Percentiles rank a stretch among this genome's conserved stretches.
These are phyloP conservation scores for Scenedesmus sp. DNA, from an alignment of 163 green algal genomes.

Conservation along the genomic window DNA sequence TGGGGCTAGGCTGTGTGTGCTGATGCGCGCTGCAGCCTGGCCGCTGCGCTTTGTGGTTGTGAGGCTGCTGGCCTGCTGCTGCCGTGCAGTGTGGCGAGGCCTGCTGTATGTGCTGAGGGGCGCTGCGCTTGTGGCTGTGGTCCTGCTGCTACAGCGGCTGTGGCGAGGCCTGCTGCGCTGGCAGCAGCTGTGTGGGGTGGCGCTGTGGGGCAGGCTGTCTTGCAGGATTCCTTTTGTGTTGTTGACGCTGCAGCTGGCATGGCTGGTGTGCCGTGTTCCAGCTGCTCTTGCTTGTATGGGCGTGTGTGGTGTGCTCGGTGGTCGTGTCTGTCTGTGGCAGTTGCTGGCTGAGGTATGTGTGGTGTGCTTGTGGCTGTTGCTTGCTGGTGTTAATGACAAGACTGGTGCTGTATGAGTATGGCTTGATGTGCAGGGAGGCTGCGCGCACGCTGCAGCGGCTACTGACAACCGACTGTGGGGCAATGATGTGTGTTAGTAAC, in stretches of 20 bases:
- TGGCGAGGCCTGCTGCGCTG: neutral
- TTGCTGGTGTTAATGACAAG: neutral
- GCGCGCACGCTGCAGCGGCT: neutral
- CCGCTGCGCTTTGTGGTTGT: neutral
- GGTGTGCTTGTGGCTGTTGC: neutral
- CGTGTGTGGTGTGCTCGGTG: neutral
- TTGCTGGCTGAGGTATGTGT: neutral
- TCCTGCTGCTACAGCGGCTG: neutral
- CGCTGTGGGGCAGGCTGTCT: neutral
- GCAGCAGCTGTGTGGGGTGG: neutral
- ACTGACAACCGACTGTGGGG: neutral
- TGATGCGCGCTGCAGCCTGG: neutral
- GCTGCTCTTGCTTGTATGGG: neutral
- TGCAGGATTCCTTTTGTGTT: neutral
- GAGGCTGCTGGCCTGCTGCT: neutral
- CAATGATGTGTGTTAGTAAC: neutral
- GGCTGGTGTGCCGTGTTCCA: neutral
- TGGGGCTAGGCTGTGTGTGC: neutral
- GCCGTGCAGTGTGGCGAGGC: neutral
- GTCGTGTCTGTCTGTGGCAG: neutral
- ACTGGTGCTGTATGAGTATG: neutral
- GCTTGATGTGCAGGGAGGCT: neutral
- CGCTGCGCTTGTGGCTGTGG: neutral
- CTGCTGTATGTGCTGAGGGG: neutral
- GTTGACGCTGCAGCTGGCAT: neutral